Evolutionary conservation across 1,139 yeast species (phyloP).

Genomic region (Pichia sp.): DNA sequence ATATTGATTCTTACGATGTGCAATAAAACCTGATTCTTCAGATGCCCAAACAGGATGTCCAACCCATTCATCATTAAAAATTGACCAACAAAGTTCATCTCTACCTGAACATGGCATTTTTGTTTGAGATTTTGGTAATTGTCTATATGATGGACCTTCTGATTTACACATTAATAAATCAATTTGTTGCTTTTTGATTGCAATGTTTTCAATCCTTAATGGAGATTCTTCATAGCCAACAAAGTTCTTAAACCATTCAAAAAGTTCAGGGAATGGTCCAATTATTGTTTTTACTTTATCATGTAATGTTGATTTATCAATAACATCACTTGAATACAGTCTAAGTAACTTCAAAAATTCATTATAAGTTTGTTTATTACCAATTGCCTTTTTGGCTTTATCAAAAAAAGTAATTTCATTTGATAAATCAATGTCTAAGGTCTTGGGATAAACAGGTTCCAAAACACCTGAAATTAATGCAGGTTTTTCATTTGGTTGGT

Average conservation of each 20-base stretch:
- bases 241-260: conserved; percentile 87
- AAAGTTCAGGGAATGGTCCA: conserved; percentile 72
- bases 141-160: conserved; percentile 89
- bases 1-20: conserved; percentile 95
- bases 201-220: conserved; percentile 76
- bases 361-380: conserved; percentile 82
- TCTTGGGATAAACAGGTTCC: conserved; percentile 72
- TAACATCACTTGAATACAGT: conserved; percentile 81
- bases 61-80: conserved; percentile 96
- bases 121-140: conserved; percentile 89
- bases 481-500: conserved; percentile 41
- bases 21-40: conserved; percentile 95
- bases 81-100: conserved; percentile 99
- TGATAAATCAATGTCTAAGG: conserved; percentile 53
- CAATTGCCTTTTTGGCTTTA: conserved; percentile 82
- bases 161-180: conserved; percentile 84
- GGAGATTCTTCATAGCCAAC: conserved; percentile 81
- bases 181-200: conserved; percentile 81
- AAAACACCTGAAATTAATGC: conserved; percentile 80
- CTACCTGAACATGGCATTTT: conserved; percentile 98
- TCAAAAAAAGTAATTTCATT: conserved; percentile 91
- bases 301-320: conserved; percentile 75
- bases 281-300: conserved; percentile 80
- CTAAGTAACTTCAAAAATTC: conserved; percentile 86
- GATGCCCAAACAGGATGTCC: conserved; percentile 99